Conservation (phyloP, 2,329 filamentous ascomycete genomes). For the Aspergillus melleus region DNA sequence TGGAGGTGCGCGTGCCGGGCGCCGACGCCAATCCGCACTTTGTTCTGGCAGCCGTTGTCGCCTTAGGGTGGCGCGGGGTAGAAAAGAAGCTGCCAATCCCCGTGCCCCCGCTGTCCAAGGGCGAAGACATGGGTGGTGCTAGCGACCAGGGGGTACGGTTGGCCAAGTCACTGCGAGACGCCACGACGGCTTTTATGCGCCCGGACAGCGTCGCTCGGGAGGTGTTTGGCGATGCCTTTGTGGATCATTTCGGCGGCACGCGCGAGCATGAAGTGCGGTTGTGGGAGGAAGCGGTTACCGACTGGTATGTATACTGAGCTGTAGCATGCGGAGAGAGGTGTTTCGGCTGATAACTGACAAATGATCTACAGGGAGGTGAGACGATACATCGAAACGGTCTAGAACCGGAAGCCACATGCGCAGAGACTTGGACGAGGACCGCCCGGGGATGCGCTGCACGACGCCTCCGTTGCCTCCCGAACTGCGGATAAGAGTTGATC, state of each 20-base stretch:
- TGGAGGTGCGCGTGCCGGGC: conserved; percentile 91
- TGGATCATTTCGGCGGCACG: conserved; percentile 92
- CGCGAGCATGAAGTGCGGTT: conserved; percentile 85
- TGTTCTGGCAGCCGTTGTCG: conserved; percentile 83
- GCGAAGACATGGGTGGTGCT: conserved; percentile 73
- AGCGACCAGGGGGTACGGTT: conserved; percentile 73
- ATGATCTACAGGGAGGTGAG: conserved; percentile 64
- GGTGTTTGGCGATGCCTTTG: conserved; percentile 91
- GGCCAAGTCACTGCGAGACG: conserved; percentile 82
- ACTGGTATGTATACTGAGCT: conserved; percentile 68
- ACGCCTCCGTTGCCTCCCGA: background rate
- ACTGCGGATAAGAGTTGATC: background rate
- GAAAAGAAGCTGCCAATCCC: conserved; percentile 87
- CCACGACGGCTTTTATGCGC: conserved; percentile 73
- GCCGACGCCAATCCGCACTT: conserved; percentile 89
- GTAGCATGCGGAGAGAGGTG: background rate
- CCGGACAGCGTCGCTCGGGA: conserved; percentile 86
- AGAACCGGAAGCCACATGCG: conserved; percentile 3
- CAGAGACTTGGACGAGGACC: background rate
- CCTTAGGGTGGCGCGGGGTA: conserved; percentile 84
- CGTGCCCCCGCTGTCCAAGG: conserved; percentile 79
- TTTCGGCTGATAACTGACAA: conserved; percentile 16
- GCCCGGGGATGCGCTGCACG: background rate
- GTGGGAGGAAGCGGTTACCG: conserved; percentile 95
- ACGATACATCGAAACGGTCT: conserved; percentile 77